A percentile compares a stretch with the other conserved stretches of the same genome.
These are phyloP conservation scores for Pyrus communis DNA, from an alignment of 306 rosid genomes.

Conservation along the genomic window DNA sequence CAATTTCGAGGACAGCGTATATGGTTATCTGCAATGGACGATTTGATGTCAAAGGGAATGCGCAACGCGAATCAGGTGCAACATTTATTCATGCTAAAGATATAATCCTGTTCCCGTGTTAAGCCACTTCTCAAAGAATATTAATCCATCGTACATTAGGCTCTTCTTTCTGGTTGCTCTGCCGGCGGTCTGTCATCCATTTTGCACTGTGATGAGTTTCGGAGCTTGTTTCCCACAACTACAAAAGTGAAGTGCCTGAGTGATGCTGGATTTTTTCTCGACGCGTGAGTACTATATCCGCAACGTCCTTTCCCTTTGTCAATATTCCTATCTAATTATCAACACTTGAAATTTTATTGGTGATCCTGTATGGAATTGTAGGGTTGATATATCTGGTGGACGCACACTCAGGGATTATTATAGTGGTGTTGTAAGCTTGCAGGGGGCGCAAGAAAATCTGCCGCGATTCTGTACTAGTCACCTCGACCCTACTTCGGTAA, in stretches of 20 bases:
- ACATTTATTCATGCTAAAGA: not conserved
- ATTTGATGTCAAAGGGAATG: slow-evolving; percentile 71
- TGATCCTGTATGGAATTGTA: slow-evolving; percentile 14
- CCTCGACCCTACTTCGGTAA: slow-evolving; percentile 80
- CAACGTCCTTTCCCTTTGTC: slow-evolving; percentile 10
- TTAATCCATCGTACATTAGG: not conserved
- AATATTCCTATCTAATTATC: not conserved
- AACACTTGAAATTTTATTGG: not conserved
- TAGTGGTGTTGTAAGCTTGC: slow-evolving; percentile 62
- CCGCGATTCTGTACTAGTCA: slow-evolving; percentile 64
- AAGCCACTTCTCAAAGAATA: not conserved
- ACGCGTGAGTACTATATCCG: slow-evolving; percentile 13
- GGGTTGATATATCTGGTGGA: slow-evolving; percentile 61
- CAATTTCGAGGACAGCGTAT: slow-evolving; percentile 77
- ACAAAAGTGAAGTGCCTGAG: slow-evolving; percentile 77
- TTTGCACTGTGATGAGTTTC: slow-evolving; percentile 72
- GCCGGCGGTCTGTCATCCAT: slow-evolving; percentile 82
- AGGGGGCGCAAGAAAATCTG: slow-evolving; percentile 59
- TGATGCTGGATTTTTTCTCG: slow-evolving; percentile 80
- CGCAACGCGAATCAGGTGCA: slow-evolving; percentile 39
- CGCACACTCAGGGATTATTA: slow-evolving; percentile 47
- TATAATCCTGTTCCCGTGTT: not conserved
- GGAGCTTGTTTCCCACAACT: slow-evolving; percentile 39
- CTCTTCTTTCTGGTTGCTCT: slow-evolving; percentile 84
- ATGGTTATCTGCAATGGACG: slow-evolving; percentile 73